These are phyloP conservation scores for Antrodiella citrinella DNA, from an alignment of 768 basidiomycete genomes.

Conservation along the genomic window DNA sequence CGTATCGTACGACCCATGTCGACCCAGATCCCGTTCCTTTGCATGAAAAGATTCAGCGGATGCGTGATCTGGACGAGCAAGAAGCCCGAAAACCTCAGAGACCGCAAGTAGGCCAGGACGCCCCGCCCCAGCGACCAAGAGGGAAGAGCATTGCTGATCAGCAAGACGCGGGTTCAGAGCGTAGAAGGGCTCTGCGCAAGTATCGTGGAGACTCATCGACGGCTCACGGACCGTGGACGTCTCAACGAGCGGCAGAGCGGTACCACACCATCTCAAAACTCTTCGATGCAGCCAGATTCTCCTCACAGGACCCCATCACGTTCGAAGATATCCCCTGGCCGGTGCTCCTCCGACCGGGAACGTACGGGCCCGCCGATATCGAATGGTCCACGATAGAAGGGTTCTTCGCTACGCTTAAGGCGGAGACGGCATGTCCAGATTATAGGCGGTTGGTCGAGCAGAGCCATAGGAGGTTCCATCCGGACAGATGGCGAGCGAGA, in stretches of 20 bases:
- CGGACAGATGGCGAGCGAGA: conserved; percentile 71
- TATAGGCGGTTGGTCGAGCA: conserved; percentile 61
- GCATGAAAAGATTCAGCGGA: not conserved
- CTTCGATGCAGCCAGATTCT: conserved; percentile 59
- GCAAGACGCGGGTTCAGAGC: no score
- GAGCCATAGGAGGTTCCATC: conserved; percentile 69
- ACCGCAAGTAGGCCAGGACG: no score
- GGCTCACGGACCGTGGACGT: conserved; percentile 58
- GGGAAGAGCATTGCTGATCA: no score
- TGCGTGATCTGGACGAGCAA: not conserved
- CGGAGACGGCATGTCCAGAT: conserved; percentile 38
- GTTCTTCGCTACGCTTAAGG: conserved; percentile 39
- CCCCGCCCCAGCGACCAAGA: no score
- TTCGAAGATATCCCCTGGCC: conserved; percentile 74
- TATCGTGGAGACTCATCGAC: conserved; percentile 22
- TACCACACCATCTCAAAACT: conserved; percentile 51
- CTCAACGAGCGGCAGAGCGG: conserved; percentile 59
- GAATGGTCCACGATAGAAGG: conserved; percentile 64
- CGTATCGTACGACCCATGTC: no score
- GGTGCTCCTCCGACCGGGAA: conserved; percentile 44
- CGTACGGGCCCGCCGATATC: conserved; percentile 54
- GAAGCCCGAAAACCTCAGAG: not conserved
- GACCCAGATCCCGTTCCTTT: not conserved
- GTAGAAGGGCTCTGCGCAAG: no score
- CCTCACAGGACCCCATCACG: conserved; percentile 40